These are phyloP conservation scores for Aspergillus quadrilineatus DNA, from an alignment of 2,329 filamentous ascomycete genomes.

Conservation along the genomic window DNA sequence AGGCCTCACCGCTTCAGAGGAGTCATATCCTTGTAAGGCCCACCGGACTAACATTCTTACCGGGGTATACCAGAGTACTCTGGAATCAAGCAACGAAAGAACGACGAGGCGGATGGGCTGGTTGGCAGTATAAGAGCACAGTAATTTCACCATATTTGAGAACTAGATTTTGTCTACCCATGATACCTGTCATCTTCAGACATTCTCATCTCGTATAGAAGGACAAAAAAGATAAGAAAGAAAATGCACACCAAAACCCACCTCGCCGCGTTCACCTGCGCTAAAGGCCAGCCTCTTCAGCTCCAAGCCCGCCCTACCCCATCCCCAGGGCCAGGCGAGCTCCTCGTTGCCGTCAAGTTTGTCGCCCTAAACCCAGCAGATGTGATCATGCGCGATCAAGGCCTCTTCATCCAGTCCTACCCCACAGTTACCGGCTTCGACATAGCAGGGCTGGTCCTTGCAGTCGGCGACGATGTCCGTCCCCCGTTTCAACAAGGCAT, in stretches of 20 bases:
- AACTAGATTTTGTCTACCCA: no score
- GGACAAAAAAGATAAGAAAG: no score
- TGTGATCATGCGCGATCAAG: slow-evolving; percentile 41
- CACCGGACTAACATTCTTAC: no score
- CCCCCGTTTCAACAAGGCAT: slow-evolving; percentile 34
- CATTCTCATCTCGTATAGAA: no score
- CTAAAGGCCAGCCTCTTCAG: slow-evolving; percentile 40
- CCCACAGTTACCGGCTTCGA: slow-evolving; percentile 45
- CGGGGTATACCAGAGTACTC: no score
- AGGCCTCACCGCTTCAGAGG: no score
- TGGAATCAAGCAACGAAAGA: no score
- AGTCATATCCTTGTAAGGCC: no score
- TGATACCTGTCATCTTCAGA: no score
- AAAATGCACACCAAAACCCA: slow-evolving; percentile 43
- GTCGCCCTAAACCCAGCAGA: slow-evolving; percentile 54
- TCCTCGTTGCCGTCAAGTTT: slow-evolving; percentile 51
- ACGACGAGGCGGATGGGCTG: no score
- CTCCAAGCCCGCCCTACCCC: slow-evolving; percentile 44
- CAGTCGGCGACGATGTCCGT: slow-evolving; percentile 42
- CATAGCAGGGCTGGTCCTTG: slow-evolving; percentile 45
- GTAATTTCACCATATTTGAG: no score
- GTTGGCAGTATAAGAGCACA: no score
- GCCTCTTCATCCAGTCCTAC: slow-evolving; percentile 43
- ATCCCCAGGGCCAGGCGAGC: slow-evolving; percentile 47
- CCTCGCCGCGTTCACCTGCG: slow-evolving; percentile 40